A percentile compares a stretch with the other conserved stretches of the same genome.
phyloP scores from a whole-genome alignment of 2,329 filamentous ascomycete genomes.

The Sarocladium strictum region DNA sequence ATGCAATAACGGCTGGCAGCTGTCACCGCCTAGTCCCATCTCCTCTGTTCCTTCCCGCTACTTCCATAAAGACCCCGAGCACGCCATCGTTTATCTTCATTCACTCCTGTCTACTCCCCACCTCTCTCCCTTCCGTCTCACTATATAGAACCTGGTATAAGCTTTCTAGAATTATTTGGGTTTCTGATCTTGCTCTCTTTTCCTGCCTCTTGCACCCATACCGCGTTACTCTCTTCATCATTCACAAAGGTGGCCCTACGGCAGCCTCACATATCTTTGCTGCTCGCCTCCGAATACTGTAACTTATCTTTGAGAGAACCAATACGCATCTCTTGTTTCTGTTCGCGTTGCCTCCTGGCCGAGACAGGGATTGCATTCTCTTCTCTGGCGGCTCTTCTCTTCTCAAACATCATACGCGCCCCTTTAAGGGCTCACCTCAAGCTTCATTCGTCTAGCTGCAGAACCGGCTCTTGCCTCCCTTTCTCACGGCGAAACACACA shows the following conservation, averaged over 20 bases:
- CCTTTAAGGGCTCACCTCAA: slow-evolving; percentile 1
- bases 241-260: not conserved
- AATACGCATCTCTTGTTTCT: slow-evolving; percentile 2
- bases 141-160: slow-evolving; percentile 1
- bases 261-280: not conserved
- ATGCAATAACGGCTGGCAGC: not conserved
- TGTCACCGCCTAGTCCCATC: not conserved
- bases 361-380: not conserved
- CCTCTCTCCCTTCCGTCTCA: not conserved
- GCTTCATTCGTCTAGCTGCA: slow-evolving; percentile 6
- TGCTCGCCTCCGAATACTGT: not conserved
- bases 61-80: slow-evolving; percentile 9
- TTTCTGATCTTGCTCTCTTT: not conserved
- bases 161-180: slow-evolving; percentile 3
- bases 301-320: slow-evolving; percentile 2
- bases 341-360: not conserved
- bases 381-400: not conserved
- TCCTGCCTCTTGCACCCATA: too few species aligned
- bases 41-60: not conserved
- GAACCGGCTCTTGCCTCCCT: not conserved
- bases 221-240: not conserved
- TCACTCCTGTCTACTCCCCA: not conserved
- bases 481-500: not conserved
- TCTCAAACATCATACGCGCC: not conserved
- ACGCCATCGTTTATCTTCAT: slow-evolving; percentile 8